Base-by-base conservation (phyloP, 805 yeast species). In the Metschnikowia lunata region DNA sequence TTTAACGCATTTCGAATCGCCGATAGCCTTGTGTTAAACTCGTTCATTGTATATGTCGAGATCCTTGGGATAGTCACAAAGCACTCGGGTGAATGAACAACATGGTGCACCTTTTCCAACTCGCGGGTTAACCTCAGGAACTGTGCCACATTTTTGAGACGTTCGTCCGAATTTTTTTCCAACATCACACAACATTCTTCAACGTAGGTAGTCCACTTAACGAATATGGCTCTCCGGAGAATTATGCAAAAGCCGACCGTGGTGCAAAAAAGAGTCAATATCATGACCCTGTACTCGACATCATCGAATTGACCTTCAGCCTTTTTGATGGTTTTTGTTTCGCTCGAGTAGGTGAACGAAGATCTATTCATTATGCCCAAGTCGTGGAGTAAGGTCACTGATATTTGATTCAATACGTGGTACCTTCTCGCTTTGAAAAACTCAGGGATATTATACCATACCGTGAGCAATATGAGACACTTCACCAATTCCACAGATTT, bases 361-460 rank as follows among this genome's bases (percentile, higher is more conserved):
- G 79, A 72, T 36, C 78, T 58, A 26, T 83, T 78, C 23, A 79
- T 78, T 6, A 88, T 72, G 0, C 95, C 95, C 42, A 89, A 64
- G 60, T 89, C 97, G 54, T 80, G 83, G 1, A 85, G 74, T 62
- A 89, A 69, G 4, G 84, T 71, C 11, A 83, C 78, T 41, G 89
- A 80, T 18, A 87, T 67, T 11, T 78, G 69, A 43, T 80, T 78
- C 50, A 87, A 73, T 41, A 88, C 67, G 58, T 86, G 93, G 51
- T 83, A 82, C 38, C 95, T 77, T 45, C 95, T 78, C 54, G 85
- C 85, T 50, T 82, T 85, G 51, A 86, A 85, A 53, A 86, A 69
- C 61, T 88, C 96, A 0, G 96, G 86, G 4, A 87, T 78, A 51
- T 85, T 86, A 59, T 88, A 88, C 96, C 96, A 89, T 27, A 83